These are phyloP conservation scores for Filobasidium uniguttulatum DNA, from an alignment of 1,284 basidiomycete species.

Conservation along the genomic window DNA sequence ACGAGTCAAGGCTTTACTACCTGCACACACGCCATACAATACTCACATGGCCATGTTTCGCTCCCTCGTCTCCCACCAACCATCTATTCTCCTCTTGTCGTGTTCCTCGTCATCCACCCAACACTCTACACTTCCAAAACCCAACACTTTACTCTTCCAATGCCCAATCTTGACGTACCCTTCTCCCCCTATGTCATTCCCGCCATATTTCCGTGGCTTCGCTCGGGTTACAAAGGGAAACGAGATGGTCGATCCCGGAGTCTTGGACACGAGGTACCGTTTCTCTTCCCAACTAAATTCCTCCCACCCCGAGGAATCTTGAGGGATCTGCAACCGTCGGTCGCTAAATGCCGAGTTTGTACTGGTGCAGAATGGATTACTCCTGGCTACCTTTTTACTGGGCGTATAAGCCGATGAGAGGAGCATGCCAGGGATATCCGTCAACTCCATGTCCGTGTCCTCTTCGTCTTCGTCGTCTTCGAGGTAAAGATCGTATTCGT, in stretches of 20 bases:
- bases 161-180: slow-evolving; percentile 27
- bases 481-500: slow-evolving; percentile 15
- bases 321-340: slow-evolving; percentile 20
- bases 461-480: background rate
- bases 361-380: slow-evolving; percentile 24
- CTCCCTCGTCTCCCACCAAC: slow-evolving; percentile 26
- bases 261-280: slow-evolving; percentile 26
- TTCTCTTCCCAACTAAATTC: slow-evolving; percentile 30
- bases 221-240: slow-evolving; percentile 22
- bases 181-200: slow-evolving; percentile 8
- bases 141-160: slow-evolving; percentile 23
- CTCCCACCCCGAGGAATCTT: slow-evolving; percentile 23
- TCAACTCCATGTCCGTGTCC: background rate
- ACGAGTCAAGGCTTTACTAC: too few relatives aligned
- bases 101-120: slow-evolving; percentile 23
- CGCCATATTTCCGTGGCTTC: background rate
- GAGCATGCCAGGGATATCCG: slow-evolving; percentile 17
- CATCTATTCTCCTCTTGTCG: slow-evolving; percentile 19
- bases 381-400: slow-evolving; percentile 11
- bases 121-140: slow-evolving; percentile 25
- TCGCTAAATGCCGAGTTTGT: slow-evolving; percentile 18
- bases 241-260: slow-evolving; percentile 24
- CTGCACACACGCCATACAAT: slow-evolving; percentile 19
- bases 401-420: slow-evolving; percentile 21
- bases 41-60: slow-evolving; percentile 7